Conservation (phyloP, 352 stramenopile species). For the Peronosclerospora sorghi region DNA sequence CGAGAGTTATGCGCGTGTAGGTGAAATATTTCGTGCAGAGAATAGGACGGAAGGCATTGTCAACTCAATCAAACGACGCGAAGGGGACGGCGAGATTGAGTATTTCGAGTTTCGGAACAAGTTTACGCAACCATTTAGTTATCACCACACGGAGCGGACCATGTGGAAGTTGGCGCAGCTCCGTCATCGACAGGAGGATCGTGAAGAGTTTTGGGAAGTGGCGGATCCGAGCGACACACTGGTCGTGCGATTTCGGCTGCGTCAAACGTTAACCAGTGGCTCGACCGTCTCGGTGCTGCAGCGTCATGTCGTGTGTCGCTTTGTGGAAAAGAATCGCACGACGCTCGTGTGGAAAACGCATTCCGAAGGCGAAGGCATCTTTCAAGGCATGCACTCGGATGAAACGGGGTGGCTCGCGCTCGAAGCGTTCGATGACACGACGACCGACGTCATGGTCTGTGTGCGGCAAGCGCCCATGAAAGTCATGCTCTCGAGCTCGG, state of each 20-base stretch:
- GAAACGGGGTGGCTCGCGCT: slow-evolving; percentile 39
- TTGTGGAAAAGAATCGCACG: slow-evolving; percentile 22
- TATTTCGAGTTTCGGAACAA: slow-evolving; percentile 8
- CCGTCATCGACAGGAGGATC: slow-evolving; percentile 6
- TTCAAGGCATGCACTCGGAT: slow-evolving; percentile 29
- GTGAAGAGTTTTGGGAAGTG: slow-evolving; percentile 3
- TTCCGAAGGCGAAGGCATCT: slow-evolving; percentile 21
- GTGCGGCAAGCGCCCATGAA: slow-evolving; percentile 5
- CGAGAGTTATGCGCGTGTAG: slow-evolving; percentile 8
- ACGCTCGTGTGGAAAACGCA: slow-evolving; percentile 38
- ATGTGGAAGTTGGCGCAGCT: slow-evolving; percentile 10
- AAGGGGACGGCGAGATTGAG: slow-evolving; percentile 1
- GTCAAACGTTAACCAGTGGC: slow-evolving; percentile 4
- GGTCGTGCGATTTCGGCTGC: slow-evolving; percentile 17
- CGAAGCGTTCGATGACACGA: slow-evolving; percentile 2
- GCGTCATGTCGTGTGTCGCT: slow-evolving; percentile 14
- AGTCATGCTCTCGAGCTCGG: neutral
- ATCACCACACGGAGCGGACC: slow-evolving; percentile 1
- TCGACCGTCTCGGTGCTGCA: slow-evolving; percentile 6
- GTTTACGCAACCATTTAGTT: slow-evolving; percentile 8
- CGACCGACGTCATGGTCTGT: slow-evolving; percentile 6
- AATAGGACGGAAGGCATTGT: slow-evolving; percentile 2
- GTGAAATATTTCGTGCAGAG: slow-evolving; percentile 7
- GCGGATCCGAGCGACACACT: slow-evolving; percentile 15
- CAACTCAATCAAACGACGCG: slow-evolving; percentile 1